Evolutionary conservation across 2,329 filamentous ascomycete species (phyloP).

Genomic region (Fusarium sp.): DNA sequence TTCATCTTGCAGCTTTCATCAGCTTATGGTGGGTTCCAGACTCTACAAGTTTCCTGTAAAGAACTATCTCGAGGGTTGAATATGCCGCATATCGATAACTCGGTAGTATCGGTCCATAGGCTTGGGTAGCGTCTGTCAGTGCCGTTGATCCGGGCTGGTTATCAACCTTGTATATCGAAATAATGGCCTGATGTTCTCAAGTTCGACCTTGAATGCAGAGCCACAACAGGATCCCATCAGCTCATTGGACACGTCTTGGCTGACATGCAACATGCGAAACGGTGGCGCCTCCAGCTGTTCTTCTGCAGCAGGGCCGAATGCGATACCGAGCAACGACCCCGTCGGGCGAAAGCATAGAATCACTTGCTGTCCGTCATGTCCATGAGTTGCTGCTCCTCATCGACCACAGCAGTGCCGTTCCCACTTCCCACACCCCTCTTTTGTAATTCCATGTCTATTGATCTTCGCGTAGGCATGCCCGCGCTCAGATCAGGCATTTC

Average conservation of each 20-base stretch:
- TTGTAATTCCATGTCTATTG: constrained; percentile 70
- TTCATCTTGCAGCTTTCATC: constrained; percentile 7
- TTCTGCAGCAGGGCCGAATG: constrained; percentile 20
- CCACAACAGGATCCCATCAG: constrained; percentile 14
- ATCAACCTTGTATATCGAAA: constrained; percentile 6
- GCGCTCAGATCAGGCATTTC: constrained; percentile 62
- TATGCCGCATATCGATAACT: constrained; percentile 7
- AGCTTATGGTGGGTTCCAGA: constrained; percentile 21
- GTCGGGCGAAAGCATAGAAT: constrained; percentile 13
- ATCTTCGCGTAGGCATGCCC: constrained; percentile 68
- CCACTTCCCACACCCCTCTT: constrained; percentile 58
- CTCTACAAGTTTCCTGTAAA: constrained; percentile 13
- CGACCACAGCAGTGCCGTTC: constrained; percentile 42
- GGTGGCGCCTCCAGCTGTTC: constrained; percentile 6
- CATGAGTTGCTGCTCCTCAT: constrained; percentile 60
- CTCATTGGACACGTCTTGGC: constrained; percentile 31
- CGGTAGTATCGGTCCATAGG: constrained; percentile 8
- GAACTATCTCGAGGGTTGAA: constrained; percentile 1
- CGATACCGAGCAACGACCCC: constrained; percentile 10
- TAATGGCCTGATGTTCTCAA: constrained; percentile 41
- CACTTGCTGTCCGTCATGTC: constrained; percentile 52
- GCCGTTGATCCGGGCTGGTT: constrained; percentile 6
- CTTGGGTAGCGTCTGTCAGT: constrained; percentile 7
- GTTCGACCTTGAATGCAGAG: constrained; percentile 12
- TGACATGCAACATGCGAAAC: constrained; percentile 24